phyloP scores from a whole-genome alignment of 2,329 filamentous ascomycete species.

The Aspergillus proliferans region DNA sequence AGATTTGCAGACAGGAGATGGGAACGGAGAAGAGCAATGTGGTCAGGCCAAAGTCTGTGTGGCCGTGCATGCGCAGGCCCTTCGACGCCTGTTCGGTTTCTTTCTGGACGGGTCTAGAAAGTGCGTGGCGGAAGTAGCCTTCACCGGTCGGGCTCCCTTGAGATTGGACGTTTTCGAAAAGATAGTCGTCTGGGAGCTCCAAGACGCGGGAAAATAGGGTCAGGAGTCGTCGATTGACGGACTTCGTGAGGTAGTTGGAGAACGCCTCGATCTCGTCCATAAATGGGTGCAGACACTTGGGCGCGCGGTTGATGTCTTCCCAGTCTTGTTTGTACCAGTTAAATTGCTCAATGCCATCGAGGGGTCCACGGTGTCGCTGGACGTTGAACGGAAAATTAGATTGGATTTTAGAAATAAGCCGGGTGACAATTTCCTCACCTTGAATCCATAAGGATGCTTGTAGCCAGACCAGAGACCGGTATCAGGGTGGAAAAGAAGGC shows the following conservation, averaged over 20 bases:
- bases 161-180: constrained; percentile 42
- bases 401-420: no score
- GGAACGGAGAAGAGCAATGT: constrained; percentile 45
- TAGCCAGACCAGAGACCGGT: constrained; percentile 47
- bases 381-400: background rate
- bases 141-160: constrained; percentile 40
- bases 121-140: constrained; percentile 43
- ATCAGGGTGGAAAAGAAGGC: constrained; percentile 44
- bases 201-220: constrained; percentile 40
- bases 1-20: constrained; percentile 44
- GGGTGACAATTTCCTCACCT: constrained; percentile 21
- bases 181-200: constrained; percentile 41
- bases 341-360: constrained; percentile 51
- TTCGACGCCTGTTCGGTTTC: constrained; percentile 32
- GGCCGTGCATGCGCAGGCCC: constrained; percentile 29
- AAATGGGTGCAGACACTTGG: constrained; percentile 43
- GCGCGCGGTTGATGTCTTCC: constrained; percentile 36
- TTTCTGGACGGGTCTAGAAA: constrained; percentile 35
- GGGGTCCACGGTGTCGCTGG: constrained; percentile 37
- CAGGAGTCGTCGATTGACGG: constrained; percentile 41
- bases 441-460: constrained; percentile 44
- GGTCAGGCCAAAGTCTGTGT: constrained; percentile 45
- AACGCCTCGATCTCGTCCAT: constrained; percentile 47
- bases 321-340: constrained; percentile 49
- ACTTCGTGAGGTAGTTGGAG: constrained; percentile 44